Evolutionary conservation across 2,329 filamentous ascomycete genomes (phyloP), one percentile per base, ranked within the genome.

Genomic region (Stachybotrys elegans): DNA sequence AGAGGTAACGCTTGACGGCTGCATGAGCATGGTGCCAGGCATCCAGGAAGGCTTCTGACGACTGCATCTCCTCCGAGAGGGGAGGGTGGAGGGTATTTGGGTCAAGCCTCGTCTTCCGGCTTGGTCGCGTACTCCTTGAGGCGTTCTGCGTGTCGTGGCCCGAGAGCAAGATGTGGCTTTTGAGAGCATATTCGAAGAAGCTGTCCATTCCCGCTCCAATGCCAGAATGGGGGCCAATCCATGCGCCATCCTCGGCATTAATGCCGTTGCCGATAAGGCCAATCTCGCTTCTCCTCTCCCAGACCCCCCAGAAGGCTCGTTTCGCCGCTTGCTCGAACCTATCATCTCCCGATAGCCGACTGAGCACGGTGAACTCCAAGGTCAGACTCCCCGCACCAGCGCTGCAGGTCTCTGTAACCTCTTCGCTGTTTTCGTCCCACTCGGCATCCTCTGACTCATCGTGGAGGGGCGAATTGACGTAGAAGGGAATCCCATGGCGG

Each of bases 131-230:
- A 63, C 51, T 67, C 5, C 50, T 54, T 4, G 66, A 61, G 5
- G 51, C 46, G 50, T 83, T 83, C 4, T 78, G 78, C 48, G 74
- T 62, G 13, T 73, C 75, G 46, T 86, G 81, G 2, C 88, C 88
- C 3, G 92, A 95, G 19, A 97, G 79, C 20, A 98, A 68, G 47
- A 98, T 87, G 59, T 95, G 84, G 16, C 90, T 90, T 67, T 98
- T 98, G 57, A 97, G 77, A 4, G 93, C 91, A 65, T 98, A 98
- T 67, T 98, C 93, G 58, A 95, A 97, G 69, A 98, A 98, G 67
- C 91, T 96, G 68, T 98, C 93, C 57, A 95, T 89, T 31, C 93
- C 93, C 7, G 93, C 93, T 40, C 93, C 93, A 54, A 98, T 95
- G 22, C 93, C 92, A n/a, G 92, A 84, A 61, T 88, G 91, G 2